Base-by-base conservation (phyloP, 73 alveolate genomes). In the Symbiodinium pilosum region DNA sequence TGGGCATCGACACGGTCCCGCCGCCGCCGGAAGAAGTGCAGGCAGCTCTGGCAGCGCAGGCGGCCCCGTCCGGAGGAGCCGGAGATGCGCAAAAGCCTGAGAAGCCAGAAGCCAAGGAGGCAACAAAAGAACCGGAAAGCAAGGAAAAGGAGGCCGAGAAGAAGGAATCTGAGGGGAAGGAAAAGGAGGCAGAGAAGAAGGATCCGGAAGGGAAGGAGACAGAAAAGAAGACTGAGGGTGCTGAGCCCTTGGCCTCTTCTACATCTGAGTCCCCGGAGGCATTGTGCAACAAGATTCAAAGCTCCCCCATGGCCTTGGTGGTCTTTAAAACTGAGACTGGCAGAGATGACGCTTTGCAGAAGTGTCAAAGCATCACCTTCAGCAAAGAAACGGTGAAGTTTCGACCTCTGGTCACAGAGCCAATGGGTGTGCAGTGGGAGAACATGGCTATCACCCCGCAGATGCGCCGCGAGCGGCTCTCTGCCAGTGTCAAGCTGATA, bases 401-500 rank as follows among this genome's bases (percentile, higher is more conserved):
- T 52, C 24, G 52, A 34, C 52, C 87, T 11, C 18, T 91, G 32
- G 97, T 69, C 12, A 44, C 97, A 26, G 97, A 91, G 43, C 97
- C 97, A 28, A 43, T 91, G 88, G 97, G 97, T 39, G 44, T 91
- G 54, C 51, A 42, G 6, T 91, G 97, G 97, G 75, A 68, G 87
- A 91, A 91, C 77, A n/a, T 91, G 40, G 77, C 81, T 34, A 71
- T 69, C 28, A 54, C 75, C 8, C 9, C 16, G 26, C 9, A 16
- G 30, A 69, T 39, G 81, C 77, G 54, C 11, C 97, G 97, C 56
- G 97, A 91, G 77, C 71, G 97, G 69, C 44, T 91, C 39, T 91
- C 47, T 68, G 97, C 97, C 14, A 64, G 88, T 34, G 43, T 91
- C 97, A 91, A 91, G 88, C 68, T 69, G 88, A 91, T 91, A 75